A percentile compares a stretch with the other conserved stretches of the same genome.
Conservation (phyloP, 805 yeast genomes). For the Citeromyces matritensis region DNA sequence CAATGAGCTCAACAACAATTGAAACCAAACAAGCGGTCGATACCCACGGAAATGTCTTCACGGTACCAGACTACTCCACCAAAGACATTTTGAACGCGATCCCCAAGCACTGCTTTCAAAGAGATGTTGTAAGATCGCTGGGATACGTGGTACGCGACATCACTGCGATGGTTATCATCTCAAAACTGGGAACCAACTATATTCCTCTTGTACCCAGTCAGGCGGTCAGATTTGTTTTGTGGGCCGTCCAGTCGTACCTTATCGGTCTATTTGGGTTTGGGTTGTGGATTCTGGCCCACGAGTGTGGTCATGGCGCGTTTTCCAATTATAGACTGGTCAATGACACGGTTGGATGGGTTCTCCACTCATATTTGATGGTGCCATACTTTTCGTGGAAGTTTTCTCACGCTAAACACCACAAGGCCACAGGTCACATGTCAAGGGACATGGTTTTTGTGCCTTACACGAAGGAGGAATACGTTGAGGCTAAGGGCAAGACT, state of each 20-base stretch:
- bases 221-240: constrained; percentile 33
- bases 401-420: constrained; percentile 79
- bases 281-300: constrained; percentile 78
- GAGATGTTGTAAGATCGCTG: constrained; percentile 37
- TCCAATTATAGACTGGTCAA: constrained; percentile 58
- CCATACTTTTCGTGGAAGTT: constrained; percentile 84
- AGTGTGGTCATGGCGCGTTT: constrained; percentile 85
- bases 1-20: no score
- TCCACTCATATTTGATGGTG: constrained; percentile 66
- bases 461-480: constrained; percentile 41
- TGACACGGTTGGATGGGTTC: constrained; percentile 70
- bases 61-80: constrained; percentile 63
- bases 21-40: constrained; percentile 22
- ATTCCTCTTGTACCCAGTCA: constrained; percentile 33
- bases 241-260: constrained; percentile 38
- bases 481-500: constrained; percentile 10
- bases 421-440: constrained; percentile 72
- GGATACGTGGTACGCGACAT: constrained; percentile 60
- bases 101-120: constrained; percentile 62
- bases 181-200: constrained; percentile 33
- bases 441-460: constrained; percentile 85
- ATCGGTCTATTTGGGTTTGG: constrained; percentile 67
- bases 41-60: constrained; percentile 51
- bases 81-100: constrained; percentile 61
- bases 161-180: constrained; percentile 27